These are phyloP conservation scores for Oxyria digyna DNA, from an alignment of 148 eudicot species.

Conservation along the genomic window DNA sequence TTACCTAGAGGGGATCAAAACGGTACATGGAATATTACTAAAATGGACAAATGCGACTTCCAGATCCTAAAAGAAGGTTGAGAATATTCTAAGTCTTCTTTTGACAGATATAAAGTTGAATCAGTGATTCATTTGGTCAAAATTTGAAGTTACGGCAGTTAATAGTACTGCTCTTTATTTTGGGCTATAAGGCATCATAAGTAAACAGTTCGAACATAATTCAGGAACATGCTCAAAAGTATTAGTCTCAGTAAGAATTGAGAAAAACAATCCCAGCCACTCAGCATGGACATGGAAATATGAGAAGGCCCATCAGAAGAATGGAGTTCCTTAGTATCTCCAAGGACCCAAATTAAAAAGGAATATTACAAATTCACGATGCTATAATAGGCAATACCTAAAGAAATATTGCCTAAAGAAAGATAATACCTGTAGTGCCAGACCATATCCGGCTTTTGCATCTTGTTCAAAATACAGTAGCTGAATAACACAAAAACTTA, in stretches of 20 bases:
- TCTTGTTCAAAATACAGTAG: conserved; percentile 89
- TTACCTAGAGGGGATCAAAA: not conserved
- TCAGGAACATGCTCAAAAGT: not conserved
- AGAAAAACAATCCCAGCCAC: too few relatives aligned
- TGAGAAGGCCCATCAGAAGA: not conserved
- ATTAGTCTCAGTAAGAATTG: not conserved
- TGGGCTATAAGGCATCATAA: not conserved
- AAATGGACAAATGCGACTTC: not conserved
- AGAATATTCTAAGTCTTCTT: not conserved
- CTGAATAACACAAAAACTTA: conserved; percentile 33
- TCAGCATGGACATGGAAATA: not conserved
- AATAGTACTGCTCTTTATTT: not conserved
- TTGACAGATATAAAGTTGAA: not conserved
- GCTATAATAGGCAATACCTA: too few relatives aligned
- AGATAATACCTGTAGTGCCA: conserved; percentile 75
- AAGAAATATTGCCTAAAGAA: too few relatives aligned
- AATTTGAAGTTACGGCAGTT: not conserved
- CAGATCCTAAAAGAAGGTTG: not conserved
- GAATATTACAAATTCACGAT: not conserved
- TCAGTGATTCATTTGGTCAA: not conserved
- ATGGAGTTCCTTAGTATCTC: not conserved
- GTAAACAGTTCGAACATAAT: not conserved
- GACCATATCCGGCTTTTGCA: conserved; percentile 62
- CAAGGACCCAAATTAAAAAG: not conserved
- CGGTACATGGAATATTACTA: not conserved